Evolutionary conservation across 2,329 filamentous ascomycete genomes (phyloP).

Genomic region (Achaetomium macrosporum): DNA sequence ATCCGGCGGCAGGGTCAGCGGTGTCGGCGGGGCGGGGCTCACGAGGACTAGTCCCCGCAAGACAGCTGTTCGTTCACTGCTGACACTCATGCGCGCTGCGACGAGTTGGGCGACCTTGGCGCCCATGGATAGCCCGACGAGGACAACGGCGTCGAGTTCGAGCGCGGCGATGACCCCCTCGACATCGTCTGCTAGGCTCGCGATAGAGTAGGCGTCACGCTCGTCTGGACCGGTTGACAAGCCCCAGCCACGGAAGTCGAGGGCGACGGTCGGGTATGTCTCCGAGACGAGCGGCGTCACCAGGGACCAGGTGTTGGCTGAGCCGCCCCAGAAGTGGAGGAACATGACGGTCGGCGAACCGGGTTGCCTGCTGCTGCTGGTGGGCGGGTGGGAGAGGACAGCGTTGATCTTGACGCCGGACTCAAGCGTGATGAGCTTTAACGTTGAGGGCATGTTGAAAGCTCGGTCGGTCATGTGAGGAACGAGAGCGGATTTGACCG

Average conservation of each 20-base stretch:
- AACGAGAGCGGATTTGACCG: too few species aligned
- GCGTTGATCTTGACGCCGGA: not conserved
- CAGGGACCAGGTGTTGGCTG: not conserved
- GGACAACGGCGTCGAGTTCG: not conserved
- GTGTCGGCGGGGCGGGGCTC: not conserved
- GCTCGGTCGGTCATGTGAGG: too few species aligned
- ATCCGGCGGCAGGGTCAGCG: not conserved
- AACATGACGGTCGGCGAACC: not conserved
- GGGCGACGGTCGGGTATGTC: not conserved
- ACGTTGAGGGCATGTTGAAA: not conserved
- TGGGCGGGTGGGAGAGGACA: not conserved
- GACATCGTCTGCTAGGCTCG: not conserved
- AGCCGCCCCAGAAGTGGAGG: slow-evolving; percentile 4
- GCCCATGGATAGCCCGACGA: slow-evolving; percentile 5
- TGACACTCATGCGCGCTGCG: not conserved
- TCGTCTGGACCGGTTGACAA: not conserved
- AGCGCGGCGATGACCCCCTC: not conserved
- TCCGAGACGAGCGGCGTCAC: not conserved
- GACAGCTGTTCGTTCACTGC: not conserved
- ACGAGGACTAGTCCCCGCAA: not conserved
- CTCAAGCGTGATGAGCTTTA: not conserved
- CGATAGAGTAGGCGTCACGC: not conserved
- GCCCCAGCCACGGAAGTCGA: slow-evolving; percentile 1
- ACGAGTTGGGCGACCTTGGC: not conserved
- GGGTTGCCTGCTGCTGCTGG: too few species aligned